Base-by-base conservation (phyloP, 495 filamentous ascomycete genomes). In the Penicillium coffeae region DNA sequence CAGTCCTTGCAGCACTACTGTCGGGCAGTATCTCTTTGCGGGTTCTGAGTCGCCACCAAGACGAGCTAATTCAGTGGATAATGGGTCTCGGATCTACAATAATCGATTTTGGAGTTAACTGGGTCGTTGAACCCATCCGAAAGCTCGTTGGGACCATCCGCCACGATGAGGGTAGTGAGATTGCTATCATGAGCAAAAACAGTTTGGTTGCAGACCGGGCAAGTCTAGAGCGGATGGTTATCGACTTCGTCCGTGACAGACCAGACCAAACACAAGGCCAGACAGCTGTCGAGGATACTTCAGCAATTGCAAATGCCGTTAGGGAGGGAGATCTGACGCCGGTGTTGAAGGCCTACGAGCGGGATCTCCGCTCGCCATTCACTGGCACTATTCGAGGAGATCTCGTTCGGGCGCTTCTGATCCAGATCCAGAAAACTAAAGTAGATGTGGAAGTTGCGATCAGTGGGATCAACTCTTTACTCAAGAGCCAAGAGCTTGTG, bases 391-490 rank as follows among this genome's bases (percentile, higher is more conserved):
- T 97, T 13, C 75, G 75, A 36, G 93, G 93, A 15, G 90, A 96
- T 60, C 71, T 98, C n/a, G 72, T 96, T 38, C 82, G 93, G 41
- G 86, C 93, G 18, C 78, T 98, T 41, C 76, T 98, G 22, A 96
- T 98, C 38, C 93, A 98, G 62, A 82, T 98, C 38, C 93, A 98
- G 62, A 98, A 97, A 74, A 97, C 93, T 1, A 98, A 97, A 72
- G 93, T 98, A 21, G 93, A 98, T 56, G 86, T 97, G 8, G 93
- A 98, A 65, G 84, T 98, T 47, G 93, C 93, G 13, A 87, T 97
- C 63, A 86, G 87, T 46, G 93, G 93, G 12, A 97, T 98, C 45
- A 90, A 98, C 66, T 71, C 89, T 20, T 74, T 98, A 16, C 73
- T 98, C 10, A 96, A 92, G 71, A 95, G 89, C 55, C 93, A 98